These are phyloP conservation scores for Inga laurina DNA, from an alignment of 306 rosid genomes.

Conservation along the genomic window DNA sequence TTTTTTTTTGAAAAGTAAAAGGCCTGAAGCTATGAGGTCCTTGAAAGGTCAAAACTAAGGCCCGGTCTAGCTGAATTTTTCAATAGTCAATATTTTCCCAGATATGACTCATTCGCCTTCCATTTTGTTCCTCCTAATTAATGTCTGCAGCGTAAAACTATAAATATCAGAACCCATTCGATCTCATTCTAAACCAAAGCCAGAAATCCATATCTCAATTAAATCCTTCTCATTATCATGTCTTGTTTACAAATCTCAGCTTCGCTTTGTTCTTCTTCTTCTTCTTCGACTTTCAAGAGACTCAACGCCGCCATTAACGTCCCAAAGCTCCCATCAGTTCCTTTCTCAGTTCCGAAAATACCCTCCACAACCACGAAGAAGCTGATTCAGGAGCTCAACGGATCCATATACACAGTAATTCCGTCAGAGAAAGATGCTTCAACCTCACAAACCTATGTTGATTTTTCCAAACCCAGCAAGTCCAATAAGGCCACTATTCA, in stretches of 20 bases:
- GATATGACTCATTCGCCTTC: no score
- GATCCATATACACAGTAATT: background rate
- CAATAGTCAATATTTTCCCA: no score
- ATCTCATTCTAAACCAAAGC: background rate
- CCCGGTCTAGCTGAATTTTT: no score
- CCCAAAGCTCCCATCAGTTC: conserved; percentile 41
- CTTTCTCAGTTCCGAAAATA: conserved; percentile 23
- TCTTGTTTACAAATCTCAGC: conserved; percentile 35
- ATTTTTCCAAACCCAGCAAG: background rate
- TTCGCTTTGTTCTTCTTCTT: conserved; percentile 22
- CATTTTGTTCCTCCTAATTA: background rate
- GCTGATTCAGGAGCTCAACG: conserved; percentile 28
- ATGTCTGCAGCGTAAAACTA: background rate
- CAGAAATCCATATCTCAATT: background rate
- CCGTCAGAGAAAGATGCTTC: conserved; percentile 1
- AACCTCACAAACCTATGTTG: background rate
- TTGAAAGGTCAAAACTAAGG: no score
- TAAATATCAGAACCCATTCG: background rate
- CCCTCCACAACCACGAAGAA: conserved; percentile 13
- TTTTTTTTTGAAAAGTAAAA: no score
- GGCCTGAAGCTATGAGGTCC: no score
- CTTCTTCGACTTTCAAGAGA: conserved; percentile 33
- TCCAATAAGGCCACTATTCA: conserved; percentile 21
- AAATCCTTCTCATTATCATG: conserved; percentile 26
- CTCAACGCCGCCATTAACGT: conserved; percentile 48